These are phyloP conservation scores for Botrytis cinerea DNA, from an alignment of 2,329 filamentous ascomycete species.

Conservation along the genomic window DNA sequence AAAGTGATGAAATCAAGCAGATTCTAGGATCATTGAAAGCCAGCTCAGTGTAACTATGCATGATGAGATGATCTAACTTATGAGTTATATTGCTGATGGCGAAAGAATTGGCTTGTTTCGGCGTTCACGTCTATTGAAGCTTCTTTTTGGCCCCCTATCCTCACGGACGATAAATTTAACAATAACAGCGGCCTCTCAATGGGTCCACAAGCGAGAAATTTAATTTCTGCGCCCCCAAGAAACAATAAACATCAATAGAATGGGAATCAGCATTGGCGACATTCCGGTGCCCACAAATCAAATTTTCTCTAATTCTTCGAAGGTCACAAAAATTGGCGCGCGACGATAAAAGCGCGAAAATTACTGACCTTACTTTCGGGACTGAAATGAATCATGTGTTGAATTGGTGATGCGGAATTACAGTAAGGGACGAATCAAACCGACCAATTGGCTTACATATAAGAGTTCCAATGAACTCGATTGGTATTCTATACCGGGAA, in stretches of 20 bases:
- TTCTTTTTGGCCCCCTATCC: conserved; percentile 14
- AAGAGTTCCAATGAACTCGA: neutral
- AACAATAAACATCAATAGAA: conserved; percentile 5
- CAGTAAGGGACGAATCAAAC: conserved; percentile 6
- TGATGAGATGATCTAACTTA: conserved; percentile 11
- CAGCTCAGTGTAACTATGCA: conserved; percentile 8
- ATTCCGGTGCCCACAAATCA: neutral
- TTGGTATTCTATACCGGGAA: neutral
- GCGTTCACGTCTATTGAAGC: conserved; percentile 8
- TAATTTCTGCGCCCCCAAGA: conserved; percentile 20
- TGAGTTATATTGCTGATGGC: neutral
- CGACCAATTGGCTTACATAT: neutral
- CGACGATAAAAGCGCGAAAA: conserved; percentile 12
- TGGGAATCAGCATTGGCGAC: neutral
- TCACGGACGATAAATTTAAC: neutral
- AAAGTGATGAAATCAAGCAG: conserved; percentile 10
- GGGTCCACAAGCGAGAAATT: conserved; percentile 21
- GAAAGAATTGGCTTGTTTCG: neutral
- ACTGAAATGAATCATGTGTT: conserved; percentile 19
- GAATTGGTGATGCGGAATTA: conserved; percentile 14
- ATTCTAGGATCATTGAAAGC: conserved; percentile 16
- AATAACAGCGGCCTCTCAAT: conserved; percentile 20
- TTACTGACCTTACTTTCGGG: conserved; percentile 16
- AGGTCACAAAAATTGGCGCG: conserved; percentile 3
- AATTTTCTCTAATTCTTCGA: neutral